These are phyloP conservation scores for Nothopassalora personata DNA, from an alignment of 2,329 filamentous ascomycete species.

Conservation along the genomic window DNA sequence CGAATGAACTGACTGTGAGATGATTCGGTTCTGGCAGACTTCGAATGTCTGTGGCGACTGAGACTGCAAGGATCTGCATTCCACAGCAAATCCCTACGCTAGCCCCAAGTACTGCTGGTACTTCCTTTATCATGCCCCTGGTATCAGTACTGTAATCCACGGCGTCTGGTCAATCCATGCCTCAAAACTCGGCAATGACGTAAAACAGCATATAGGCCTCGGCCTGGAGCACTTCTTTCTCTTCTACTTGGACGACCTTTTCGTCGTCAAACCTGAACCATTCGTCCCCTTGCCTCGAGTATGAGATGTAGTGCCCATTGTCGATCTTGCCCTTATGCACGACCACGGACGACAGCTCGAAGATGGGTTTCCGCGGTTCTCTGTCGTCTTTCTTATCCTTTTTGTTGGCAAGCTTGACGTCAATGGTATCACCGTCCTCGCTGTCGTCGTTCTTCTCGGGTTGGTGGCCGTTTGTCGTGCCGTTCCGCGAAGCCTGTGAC, in stretches of 20 bases:
- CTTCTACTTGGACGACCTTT: slow-evolving; percentile 76
- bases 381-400: slow-evolving; percentile 4
- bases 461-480: slow-evolving; percentile 37
- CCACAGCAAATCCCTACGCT: too few species aligned
- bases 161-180: not conserved
- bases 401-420: slow-evolving; percentile 11
- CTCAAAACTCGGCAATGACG: slow-evolving; percentile 23
- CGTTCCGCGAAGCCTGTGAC: slow-evolving; percentile 24
- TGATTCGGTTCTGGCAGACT: too few species aligned
- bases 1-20: too few species aligned
- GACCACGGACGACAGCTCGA: slow-evolving; percentile 83
- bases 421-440: slow-evolving; percentile 16
- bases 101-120: too few species aligned
- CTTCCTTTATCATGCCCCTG: not conserved
- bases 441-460: slow-evolving; percentile 12
- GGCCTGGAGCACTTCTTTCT: slow-evolving; percentile 77
- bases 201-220: slow-evolving; percentile 93
- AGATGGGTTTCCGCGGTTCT: slow-evolving; percentile 56
- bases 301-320: slow-evolving; percentile 88
- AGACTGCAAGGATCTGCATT: too few species aligned
- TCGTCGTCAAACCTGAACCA: slow-evolving; percentile 98
- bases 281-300: slow-evolving; percentile 74
- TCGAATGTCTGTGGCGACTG: too few species aligned
- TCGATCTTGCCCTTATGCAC: slow-evolving; percentile 92
- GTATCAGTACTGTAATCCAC: not conserved